These are phyloP conservation scores for Plasmodium blacklocki DNA, from an alignment of 169 alveolate species.

Conservation along the genomic window DNA sequence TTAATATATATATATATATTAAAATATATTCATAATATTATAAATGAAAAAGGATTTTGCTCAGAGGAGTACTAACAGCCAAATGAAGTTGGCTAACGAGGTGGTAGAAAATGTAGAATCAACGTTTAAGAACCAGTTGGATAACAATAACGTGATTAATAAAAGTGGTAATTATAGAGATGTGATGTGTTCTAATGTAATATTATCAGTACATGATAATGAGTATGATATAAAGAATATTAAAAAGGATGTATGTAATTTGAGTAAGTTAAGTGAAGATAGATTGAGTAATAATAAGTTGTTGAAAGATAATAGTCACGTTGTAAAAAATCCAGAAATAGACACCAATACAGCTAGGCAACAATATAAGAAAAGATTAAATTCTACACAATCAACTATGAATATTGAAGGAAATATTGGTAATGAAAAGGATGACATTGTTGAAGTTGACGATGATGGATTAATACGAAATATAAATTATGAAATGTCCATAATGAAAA, in stretches of 20 bases:
- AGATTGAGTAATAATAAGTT: not conserved
- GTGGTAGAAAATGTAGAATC: too few species aligned
- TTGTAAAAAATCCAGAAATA: not conserved
- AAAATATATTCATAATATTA: too few species aligned
- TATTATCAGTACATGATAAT: not conserved
- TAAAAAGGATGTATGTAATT: not conserved
- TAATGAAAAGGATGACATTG: not conserved
- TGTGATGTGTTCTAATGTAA: not conserved
- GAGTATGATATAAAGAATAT: not conserved
- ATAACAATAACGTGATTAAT: too few species aligned
- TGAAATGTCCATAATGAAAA: not conserved
- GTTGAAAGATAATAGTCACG: not conserved
- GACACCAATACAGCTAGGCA: not conserved
- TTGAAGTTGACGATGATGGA: not conserved
- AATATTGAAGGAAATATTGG: slow-evolving; percentile 30
- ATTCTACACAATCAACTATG: slow-evolving; percentile 61
- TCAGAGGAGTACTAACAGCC: too few species aligned
- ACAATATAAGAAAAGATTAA: slow-evolving; percentile 9
- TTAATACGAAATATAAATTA: not conserved
- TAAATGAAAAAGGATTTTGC: too few species aligned
- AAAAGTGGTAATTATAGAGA: not conserved
- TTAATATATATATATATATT: too few species aligned
- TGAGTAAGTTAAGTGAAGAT: slow-evolving; percentile 5
- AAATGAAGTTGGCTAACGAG: too few species aligned
- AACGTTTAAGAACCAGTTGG: too few species aligned